Percentiles rank a stretch among this genome's conserved stretches.
Evolutionary conservation across 2,329 filamentous ascomycete species (phyloP).

Genomic region (Neonectria punicea): DNA sequence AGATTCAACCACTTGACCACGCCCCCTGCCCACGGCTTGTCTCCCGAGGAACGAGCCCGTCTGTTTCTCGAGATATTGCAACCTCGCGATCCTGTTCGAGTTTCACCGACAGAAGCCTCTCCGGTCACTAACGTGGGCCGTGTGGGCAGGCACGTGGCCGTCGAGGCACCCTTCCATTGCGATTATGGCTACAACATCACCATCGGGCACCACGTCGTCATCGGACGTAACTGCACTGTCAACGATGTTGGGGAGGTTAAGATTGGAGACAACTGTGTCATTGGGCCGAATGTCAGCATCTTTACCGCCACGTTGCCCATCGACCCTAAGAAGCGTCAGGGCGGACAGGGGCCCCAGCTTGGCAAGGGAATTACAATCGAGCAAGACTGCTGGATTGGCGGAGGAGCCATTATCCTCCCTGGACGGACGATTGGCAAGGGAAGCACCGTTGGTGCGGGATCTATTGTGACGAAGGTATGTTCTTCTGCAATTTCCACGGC

Average conservation of each 20-base stretch:
- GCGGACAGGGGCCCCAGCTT: slow-evolving; percentile 76
- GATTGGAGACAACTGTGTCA: slow-evolving; percentile 81
- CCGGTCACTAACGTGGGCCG: slow-evolving; percentile 66
- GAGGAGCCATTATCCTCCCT: slow-evolving; percentile 79
- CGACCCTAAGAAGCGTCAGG: slow-evolving; percentile 78
- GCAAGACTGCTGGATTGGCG: slow-evolving; percentile 86
- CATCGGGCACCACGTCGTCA: slow-evolving; percentile 85
- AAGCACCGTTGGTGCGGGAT: slow-evolving; percentile 82
- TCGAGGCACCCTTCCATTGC: slow-evolving; percentile 90
- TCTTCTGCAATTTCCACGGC: slow-evolving; percentile 21
- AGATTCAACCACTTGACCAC: slow-evolving; percentile 83
- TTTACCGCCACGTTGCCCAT: slow-evolving; percentile 79
- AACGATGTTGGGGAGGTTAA: slow-evolving; percentile 86
- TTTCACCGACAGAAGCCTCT: slow-evolving; percentile 65
- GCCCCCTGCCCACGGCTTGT: slow-evolving; percentile 78
- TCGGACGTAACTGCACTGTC: slow-evolving; percentile 86
- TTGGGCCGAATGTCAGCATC: slow-evolving; percentile 88
- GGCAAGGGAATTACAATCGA: slow-evolving; percentile 81
- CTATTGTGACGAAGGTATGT: slow-evolving; percentile 81
- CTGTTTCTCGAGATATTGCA: slow-evolving; percentile 79
- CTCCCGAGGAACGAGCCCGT: slow-evolving; percentile 72
- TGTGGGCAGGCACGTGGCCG: slow-evolving; percentile 78
- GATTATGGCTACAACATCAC: slow-evolving; percentile 96
- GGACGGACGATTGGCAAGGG: slow-evolving; percentile 85
- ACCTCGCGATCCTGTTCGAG: slow-evolving; percentile 65